Evolutionary conservation across 768 basidiomycete genomes (phyloP), one percentile per base, ranked within the genome.

Genomic region (Daedalea quercina): DNA sequence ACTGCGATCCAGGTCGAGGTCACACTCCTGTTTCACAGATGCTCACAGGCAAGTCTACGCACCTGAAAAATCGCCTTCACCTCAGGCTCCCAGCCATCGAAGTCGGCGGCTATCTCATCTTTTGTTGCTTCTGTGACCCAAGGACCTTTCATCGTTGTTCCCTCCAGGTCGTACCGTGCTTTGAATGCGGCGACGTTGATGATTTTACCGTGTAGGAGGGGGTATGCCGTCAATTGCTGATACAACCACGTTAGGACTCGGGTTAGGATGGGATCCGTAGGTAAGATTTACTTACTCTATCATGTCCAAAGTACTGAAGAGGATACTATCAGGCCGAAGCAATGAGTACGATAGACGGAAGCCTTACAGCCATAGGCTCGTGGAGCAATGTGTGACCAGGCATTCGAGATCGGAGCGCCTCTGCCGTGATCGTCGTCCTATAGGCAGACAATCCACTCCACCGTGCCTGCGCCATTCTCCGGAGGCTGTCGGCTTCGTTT

Each of bases 101-200:
- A 86, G 24, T 72, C 63, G 9, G 57, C 59, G 4, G 69, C 47
- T 31, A 85, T 61, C 47, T 84, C 79, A 22, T 72, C 62, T 20
- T 76, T 70, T 1, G 75, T 60, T 7, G 72, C 70, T 34, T 63
- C 55, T 26, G 69, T 69, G 4, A 82, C 74, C 82, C 80, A 84
- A 13, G 77, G 69, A 3, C 74, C 76, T 12, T 73, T 65, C 54
- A 73, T 80, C 22, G 64, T 63, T 1, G 81, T 76, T 53, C 70
- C 67, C 57, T 84, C 77, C n/a, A 76, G 68, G 25, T 82, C 76
- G 54, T 76, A 75, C 23, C 70, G 68, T 19, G 75, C 63, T 23
- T 66, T 71, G 59, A 84, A 82, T 1, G 80, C 82, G 17, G 76
- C 85, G 52, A 86, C 73, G 58, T 86, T 89, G 58, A 89, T 69